Conservation (phyloP, 2,329 filamentous ascomycete genomes). For the Paracamarosporium sp. region DNA sequence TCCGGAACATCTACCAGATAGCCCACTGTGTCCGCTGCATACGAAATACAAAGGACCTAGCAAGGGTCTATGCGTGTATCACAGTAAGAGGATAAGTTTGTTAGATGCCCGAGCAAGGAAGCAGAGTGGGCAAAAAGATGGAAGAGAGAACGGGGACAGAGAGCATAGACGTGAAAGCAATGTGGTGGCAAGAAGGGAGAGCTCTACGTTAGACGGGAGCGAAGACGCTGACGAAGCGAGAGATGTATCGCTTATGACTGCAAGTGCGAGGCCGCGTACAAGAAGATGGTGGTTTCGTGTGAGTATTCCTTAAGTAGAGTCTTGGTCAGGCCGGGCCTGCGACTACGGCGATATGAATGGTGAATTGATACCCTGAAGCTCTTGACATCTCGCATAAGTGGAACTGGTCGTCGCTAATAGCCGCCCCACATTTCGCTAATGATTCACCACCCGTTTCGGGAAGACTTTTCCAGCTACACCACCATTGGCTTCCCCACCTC, state of each 20-base stretch:
- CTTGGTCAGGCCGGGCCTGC: not conserved
- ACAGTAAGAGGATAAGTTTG: conserved; percentile 34
- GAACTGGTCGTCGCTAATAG: not conserved
- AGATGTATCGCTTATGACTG: too few species aligned
- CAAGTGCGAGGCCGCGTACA: not conserved
- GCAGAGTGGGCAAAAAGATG: not conserved
- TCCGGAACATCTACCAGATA: conserved; percentile 53
- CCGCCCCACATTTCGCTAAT: not conserved
- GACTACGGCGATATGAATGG: not conserved
- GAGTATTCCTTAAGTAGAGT: not conserved
- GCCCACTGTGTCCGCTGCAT: conserved; percentile 53
- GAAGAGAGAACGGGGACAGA: not conserved
- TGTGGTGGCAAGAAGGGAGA: not conserved
- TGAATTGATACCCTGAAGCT: not conserved
- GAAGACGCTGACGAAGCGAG: not conserved
- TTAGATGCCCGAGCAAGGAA: not conserved
- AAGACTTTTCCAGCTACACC: conserved; percentile 1
- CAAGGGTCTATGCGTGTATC: conserved; percentile 51
- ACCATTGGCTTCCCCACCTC: not conserved
- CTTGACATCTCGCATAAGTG: not conserved
- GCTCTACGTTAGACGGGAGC: not conserved
- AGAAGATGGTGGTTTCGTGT: not conserved
- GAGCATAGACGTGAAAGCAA: conserved; percentile 10
- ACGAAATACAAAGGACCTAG: conserved; percentile 47
- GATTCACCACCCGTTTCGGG: conserved; percentile 1